Base-by-base conservation (phyloP, 306 rosid species). In the Vicia faba region DNA sequence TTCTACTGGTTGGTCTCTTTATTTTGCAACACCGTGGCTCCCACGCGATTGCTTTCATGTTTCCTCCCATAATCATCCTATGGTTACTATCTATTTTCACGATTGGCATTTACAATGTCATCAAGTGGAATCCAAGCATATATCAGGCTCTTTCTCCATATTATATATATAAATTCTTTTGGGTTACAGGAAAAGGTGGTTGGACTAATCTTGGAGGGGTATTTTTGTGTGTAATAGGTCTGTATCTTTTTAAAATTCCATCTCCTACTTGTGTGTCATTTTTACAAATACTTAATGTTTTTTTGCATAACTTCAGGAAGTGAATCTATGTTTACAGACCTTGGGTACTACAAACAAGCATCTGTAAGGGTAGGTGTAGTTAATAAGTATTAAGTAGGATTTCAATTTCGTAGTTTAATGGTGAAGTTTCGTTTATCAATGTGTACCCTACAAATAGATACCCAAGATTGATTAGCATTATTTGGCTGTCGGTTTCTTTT, bases 141-240 rank as follows among this genome's bases (percentile, higher is more conserved):
- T 91, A 88, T 73, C 82, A 70, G 73, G 97, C 96, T 78, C 80
- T 88, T 80, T 91, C 96, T 76, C 96, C 97, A 6, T 83, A 84
- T 77, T 88, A 84, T 68, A 68, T 86, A 58, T 91, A 81, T 84
- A 86, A 68, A 60, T 88, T 88, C 84, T 91, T 88, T 68, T 57
- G 29, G 76, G 79, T 71, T 54, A 84, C 96, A 10, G 97, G 93
- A 74, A 83, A 66, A 80, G 86, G 83, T 76, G 96, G 93, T 66
- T 91, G 91, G 92, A 46, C 71, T 74, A 86, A 80, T 81, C 86
- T 91, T 33, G 91, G 86, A 81, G 97, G 96, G 79, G 76, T 88
- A 19, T 78, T 91, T 70, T 76, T 91, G 54, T 84, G 97, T 63
- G 66, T 75, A n/a, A n/a, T n/a, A n/a, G n/a, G n/a, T n/a, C n/a